Percentiles rank a stretch among this genome's conserved stretches.
phyloP scores from a whole-genome alignment of 139 green algal species.

The Chlamydomonas applanata region DNA sequence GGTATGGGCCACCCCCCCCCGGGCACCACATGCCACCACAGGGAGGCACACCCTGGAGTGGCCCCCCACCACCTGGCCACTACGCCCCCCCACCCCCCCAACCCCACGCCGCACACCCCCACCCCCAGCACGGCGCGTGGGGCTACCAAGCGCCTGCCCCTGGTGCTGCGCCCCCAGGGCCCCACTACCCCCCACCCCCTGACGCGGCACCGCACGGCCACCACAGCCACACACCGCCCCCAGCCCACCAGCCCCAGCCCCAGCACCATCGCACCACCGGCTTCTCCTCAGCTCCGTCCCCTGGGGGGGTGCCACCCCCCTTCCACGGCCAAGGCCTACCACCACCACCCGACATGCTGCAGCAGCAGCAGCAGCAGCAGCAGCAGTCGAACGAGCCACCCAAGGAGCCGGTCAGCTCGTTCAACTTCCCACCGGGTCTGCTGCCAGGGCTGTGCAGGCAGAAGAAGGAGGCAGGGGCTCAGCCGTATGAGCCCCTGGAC shows the following conservation, averaged over 20 bases:
- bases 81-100: background rate
- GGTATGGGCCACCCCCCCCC: background rate
- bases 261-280: background rate
- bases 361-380: slow-evolving; percentile 24
- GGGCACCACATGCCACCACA: slow-evolving; percentile 3
- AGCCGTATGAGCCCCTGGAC: slow-evolving; percentile 67
- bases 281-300: background rate
- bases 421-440: slow-evolving; percentile 79
- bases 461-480: slow-evolving; percentile 45
- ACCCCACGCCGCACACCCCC: background rate
- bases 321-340: background rate
- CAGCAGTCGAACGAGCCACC: slow-evolving; percentile 13
- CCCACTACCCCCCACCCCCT: slow-evolving; percentile 3
- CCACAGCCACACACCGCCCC: background rate
- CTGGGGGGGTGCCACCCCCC: background rate
- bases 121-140: background rate
- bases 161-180: background rate
- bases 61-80: no score
- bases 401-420: slow-evolving; percentile 43
- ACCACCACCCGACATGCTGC: background rate
- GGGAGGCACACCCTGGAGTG: no score
- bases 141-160: background rate
- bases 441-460: slow-evolving; percentile 67
- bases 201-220: background rate
- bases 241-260: background rate